phyloP scores from a whole-genome alignment of 108 stramenopile species.

The Schizochytrium sp. region DNA sequence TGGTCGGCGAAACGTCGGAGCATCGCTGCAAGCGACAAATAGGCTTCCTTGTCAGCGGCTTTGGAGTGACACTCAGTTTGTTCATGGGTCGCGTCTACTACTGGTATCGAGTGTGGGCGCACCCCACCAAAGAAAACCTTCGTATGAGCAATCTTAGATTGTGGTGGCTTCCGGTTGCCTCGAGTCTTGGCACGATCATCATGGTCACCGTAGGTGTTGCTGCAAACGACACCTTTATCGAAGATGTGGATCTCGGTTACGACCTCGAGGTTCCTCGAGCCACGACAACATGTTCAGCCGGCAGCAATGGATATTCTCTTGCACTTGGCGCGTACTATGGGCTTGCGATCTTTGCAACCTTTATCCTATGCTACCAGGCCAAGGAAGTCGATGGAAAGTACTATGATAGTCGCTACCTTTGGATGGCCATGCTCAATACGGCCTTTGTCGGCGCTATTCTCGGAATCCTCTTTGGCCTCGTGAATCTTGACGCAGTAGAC shows the following conservation, averaged over 20 bases:
- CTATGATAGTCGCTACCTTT: neutral
- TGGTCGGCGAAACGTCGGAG: neutral
- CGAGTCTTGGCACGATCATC: neutral
- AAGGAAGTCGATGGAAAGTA: neutral
- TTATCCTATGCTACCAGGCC: neutral
- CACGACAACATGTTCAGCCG: neutral
- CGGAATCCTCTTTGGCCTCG: neutral
- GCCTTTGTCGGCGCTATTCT: neutral
- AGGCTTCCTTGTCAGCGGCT: neutral
- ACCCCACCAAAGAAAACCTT: neutral
- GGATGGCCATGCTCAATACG: neutral
- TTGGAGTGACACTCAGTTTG: neutral
- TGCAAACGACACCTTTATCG: neutral
- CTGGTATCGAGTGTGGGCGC: slow-evolving; percentile 6
- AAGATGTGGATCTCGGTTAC: neutral
- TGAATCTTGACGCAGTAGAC: neutral
- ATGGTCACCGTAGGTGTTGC: neutral
- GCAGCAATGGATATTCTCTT: neutral
- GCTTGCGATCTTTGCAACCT: neutral
- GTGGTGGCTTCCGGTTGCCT: neutral
- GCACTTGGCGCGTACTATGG: neutral
- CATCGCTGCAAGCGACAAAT: neutral
- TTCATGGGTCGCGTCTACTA: neutral
- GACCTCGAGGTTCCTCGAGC: neutral
- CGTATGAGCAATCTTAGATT: neutral